Percentiles rank a stretch among this genome's conserved stretches.
phyloP scores from a whole-genome alignment of 106 monocot species.

The Dendrobium huoshanense region DNA sequence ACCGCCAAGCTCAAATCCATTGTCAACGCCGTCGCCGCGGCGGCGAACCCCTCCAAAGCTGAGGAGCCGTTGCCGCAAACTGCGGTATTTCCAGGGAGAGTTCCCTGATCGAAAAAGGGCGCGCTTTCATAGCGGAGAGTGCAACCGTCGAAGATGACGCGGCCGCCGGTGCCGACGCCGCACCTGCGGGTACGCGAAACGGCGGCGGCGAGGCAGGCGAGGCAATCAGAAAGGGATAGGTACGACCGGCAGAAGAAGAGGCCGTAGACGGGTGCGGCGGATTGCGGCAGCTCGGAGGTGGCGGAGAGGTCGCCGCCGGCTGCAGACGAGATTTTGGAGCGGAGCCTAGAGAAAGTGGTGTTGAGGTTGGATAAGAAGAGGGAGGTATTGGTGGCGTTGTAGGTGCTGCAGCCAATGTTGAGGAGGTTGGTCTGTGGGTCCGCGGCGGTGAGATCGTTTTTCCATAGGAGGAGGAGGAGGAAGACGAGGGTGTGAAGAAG shows the following conservation, averaged over 20 bases:
- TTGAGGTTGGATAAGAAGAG: slow-evolving; percentile 30
- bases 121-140: slow-evolving; percentile 53
- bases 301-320: slow-evolving; percentile 18
- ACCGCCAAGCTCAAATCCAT: slow-evolving; percentile 26
- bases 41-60: background rate
- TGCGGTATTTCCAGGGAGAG: slow-evolving; percentile 35
- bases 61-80: slow-evolving; percentile 22
- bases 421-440: slow-evolving; percentile 40
- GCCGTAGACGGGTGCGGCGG: slow-evolving; percentile 26
- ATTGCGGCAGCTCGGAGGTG: slow-evolving; percentile 25
- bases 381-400: slow-evolving; percentile 42
- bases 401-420: slow-evolving; percentile 53
- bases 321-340: background rate
- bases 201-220: slow-evolving; percentile 37
- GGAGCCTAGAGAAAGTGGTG: background rate
- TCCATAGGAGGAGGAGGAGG: slow-evolving; percentile 7
- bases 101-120: slow-evolving; percentile 45
- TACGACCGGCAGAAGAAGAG: slow-evolving; percentile 48
- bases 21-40: slow-evolving; percentile 14
- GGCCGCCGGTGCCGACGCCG: slow-evolving; percentile 45
- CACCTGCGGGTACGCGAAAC: slow-evolving; percentile 17
- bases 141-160: slow-evolving; percentile 55
- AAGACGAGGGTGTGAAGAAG: background rate
- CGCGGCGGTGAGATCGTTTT: slow-evolving; percentile 1
- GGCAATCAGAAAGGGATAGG: slow-evolving; percentile 39